phyloP scores from a whole-genome alignment of 257 asterid genomes.

The Paulownia fortunei region DNA sequence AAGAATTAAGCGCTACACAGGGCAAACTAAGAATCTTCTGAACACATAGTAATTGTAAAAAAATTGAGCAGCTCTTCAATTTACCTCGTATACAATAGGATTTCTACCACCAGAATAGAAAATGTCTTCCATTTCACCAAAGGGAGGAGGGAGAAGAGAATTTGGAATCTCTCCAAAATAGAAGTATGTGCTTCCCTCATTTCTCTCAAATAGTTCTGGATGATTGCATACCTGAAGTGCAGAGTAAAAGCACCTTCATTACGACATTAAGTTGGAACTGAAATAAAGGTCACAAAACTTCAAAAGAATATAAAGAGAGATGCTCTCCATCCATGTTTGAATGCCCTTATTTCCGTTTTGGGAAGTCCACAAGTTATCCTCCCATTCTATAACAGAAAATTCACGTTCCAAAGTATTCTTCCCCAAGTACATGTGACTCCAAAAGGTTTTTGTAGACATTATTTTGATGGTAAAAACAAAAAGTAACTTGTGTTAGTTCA shows the following conservation, averaged over 20 bases:
- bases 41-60: neutral
- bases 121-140: slow-evolving; percentile 85
- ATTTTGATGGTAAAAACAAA: neutral
- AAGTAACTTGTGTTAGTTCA: slow-evolving; percentile 1
- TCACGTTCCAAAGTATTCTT: neutral
- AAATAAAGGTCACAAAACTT: neutral
- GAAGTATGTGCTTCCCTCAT: slow-evolving; percentile 91
- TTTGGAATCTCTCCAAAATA: slow-evolving; percentile 84
- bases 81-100: slow-evolving; percentile 86
- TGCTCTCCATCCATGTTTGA: neutral
- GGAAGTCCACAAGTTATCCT: slow-evolving; percentile 8
- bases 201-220: slow-evolving; percentile 98
- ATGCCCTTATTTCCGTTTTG: neutral
- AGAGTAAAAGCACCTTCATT: slow-evolving; percentile 16
- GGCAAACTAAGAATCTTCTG: neutral
- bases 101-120: slow-evolving; percentile 80
- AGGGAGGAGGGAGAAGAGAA: slow-evolving; percentile 89
- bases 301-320: slow-evolving; percentile 5
- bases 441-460: neutral
- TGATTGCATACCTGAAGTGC: slow-evolving; percentile 90
- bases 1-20: neutral
- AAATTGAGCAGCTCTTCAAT: slow-evolving; percentile 17
- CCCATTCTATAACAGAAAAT: neutral
- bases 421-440: neutral
- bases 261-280: slow-evolving; percentile 5